A percentile compares a stretch with the other conserved stretches of the same genome.
Evolutionary conservation across 305 asterid genomes (phyloP).

Genomic region (Plantago coronopus): DNA sequence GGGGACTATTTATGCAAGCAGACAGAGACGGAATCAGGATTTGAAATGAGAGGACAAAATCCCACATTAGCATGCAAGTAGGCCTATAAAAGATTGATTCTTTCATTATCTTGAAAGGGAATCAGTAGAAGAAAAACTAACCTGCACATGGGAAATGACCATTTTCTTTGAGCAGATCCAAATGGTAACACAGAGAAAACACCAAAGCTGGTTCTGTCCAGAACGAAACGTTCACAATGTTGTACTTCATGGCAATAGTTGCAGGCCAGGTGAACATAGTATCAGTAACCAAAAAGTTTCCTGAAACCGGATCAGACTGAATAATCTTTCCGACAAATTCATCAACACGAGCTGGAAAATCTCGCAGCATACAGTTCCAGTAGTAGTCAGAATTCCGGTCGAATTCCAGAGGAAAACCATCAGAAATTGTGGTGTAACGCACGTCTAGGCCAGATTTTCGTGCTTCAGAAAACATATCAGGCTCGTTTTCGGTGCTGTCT

Average conservation of each 20-base stretch:
- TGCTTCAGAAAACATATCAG: conserved; percentile 28
- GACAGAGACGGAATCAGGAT: too few relatives aligned
- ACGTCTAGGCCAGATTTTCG: conserved; percentile 45
- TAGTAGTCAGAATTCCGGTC: conserved; percentile 34
- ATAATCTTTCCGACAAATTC: conserved; percentile 37
- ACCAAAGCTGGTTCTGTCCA: conserved; percentile 59
- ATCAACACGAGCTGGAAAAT: conserved; percentile 42
- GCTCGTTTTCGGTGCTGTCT: conserved; percentile 6
- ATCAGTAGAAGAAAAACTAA: background rate
- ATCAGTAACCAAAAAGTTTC: conserved; percentile 44
- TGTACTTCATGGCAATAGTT: conserved; percentile 37
- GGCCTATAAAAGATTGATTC: too few relatives aligned
- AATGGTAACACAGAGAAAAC: conserved; percentile 11
- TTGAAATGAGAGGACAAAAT: background rate
- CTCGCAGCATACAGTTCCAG: conserved; percentile 31
- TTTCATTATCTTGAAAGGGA: background rate
- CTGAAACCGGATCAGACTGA: conserved; percentile 22
- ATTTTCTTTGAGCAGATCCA: conserved; percentile 7
- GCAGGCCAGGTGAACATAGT: conserved; percentile 39
- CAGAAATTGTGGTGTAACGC: conserved; percentile 34
- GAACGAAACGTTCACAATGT: conserved; percentile 41
- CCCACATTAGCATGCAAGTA: too few relatives aligned
- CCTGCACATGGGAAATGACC: conserved; percentile 16
- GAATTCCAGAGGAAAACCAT: conserved; percentile 41
- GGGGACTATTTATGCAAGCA: too few relatives aligned